Conservation (phyloP, 768 basidiomycete genomes). For the Lactarius sp. region DNA sequence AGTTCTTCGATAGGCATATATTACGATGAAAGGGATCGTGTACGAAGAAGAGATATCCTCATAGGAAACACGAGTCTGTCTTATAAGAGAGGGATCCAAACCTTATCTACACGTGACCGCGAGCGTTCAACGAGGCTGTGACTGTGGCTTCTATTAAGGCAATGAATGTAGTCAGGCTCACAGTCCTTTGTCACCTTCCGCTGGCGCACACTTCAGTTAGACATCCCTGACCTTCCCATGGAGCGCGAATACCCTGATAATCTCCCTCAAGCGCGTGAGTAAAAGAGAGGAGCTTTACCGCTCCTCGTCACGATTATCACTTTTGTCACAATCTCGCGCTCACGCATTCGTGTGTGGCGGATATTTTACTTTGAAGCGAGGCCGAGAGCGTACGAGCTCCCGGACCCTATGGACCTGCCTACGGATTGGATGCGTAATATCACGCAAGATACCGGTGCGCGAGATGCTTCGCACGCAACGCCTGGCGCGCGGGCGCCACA, state of each 20-base stretch:
- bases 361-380: slow-evolving; percentile 24
- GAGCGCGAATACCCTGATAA: neutral
- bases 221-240: neutral
- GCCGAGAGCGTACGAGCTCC: slow-evolving; percentile 27
- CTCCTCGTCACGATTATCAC: slow-evolving; percentile 1
- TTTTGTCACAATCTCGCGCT: neutral
- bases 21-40: neutral
- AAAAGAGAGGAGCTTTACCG: neutral
- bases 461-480: neutral
- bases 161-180: neutral
- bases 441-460: slow-evolving; percentile 25
- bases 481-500: neutral
- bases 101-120: slow-evolving; percentile 3
- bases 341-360: neutral
- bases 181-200: neutral
- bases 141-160: too few species aligned
- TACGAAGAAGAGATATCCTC: neutral
- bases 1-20: slow-evolving; percentile 1
- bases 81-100: too few species aligned
- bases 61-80: too few species aligned
- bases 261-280: slow-evolving; percentile 15
- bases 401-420: slow-evolving; percentile 25
- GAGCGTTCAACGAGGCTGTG: neutral
- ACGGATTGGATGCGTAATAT: neutral
- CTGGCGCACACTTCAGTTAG: neutral